Percentiles rank a stretch among this genome's conserved stretches.
Conservation (phyloP, 768 basidiomycete species). For the Lanmaoa pseudosensibilis region DNA sequence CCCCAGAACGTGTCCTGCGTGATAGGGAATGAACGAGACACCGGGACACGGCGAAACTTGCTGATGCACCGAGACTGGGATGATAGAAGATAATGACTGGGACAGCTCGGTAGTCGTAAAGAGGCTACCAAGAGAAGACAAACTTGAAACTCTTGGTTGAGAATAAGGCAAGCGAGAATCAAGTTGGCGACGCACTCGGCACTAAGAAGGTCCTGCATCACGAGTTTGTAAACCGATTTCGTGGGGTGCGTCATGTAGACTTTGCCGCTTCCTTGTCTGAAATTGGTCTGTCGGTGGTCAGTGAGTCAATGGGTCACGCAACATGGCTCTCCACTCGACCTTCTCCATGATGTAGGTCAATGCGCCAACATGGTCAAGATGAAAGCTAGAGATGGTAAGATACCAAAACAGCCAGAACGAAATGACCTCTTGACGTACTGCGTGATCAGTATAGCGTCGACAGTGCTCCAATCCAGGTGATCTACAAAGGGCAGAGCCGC, state of each 20-base stretch:
- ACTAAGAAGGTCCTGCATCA: constrained; percentile 97
- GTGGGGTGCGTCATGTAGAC: constrained; percentile 99
- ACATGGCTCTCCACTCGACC: constrained; percentile 41
- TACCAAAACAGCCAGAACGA: not conserved
- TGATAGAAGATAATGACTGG: constrained; percentile 78
- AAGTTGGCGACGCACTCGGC: constrained; percentile 61
- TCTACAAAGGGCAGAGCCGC: constrained; percentile 94
- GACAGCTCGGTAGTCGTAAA: constrained; percentile 76
- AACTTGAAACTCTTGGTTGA: constrained; percentile 26
- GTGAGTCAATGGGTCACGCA: not conserved
- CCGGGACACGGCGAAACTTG: constrained; percentile 88
- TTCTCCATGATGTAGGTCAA: constrained; percentile 97
- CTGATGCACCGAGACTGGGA: constrained; percentile 87
- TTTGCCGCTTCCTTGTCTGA: constrained; percentile 90
- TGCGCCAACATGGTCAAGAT: constrained; percentile 94
- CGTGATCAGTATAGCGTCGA: constrained; percentile 90
- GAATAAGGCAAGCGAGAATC: not conserved
- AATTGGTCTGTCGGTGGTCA: constrained; percentile 75
- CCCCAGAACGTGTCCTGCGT: constrained; percentile 95
- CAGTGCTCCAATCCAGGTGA: constrained; percentile 94
- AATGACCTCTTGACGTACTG: constrained; percentile 59
- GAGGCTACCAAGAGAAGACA: constrained; percentile 70
- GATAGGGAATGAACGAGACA: constrained; percentile 92
- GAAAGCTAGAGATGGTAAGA: constrained; percentile 59
- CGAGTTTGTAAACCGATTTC: constrained; percentile 94